A percentile compares a stretch with the other conserved stretches of the same genome.
phyloP scores from a whole-genome alignment of 768 basidiomycete species.

The Panaeolus cyanescens region DNA sequence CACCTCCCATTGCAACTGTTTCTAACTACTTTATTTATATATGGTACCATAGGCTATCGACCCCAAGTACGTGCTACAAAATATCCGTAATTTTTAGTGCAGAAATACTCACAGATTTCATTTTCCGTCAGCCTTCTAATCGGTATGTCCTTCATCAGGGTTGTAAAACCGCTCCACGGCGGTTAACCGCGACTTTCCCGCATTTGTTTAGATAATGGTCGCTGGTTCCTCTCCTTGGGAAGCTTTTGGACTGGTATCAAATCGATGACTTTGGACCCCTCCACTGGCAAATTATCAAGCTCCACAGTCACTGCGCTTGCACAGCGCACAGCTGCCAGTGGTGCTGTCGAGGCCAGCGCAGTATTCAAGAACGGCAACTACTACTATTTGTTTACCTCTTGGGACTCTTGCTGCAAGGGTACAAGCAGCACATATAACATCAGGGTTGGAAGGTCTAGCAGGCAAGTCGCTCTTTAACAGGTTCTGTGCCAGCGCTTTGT shows the following conservation, averaged over 20 bases:
- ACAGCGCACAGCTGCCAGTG: constrained; percentile 41
- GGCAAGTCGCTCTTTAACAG: constrained; percentile 33
- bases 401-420: constrained; percentile 56
- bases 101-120: neutral
- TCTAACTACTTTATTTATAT: too few species aligned
- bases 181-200: constrained; percentile 9
- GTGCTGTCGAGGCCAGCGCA: constrained; percentile 51
- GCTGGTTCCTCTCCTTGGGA: constrained; percentile 53
- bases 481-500: too few species aligned
- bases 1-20: too few species aligned
- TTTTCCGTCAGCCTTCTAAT: constrained; percentile 28
- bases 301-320: constrained; percentile 43
- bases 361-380: constrained; percentile 45
- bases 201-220: constrained; percentile 30
- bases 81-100: neutral
- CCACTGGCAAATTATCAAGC: constrained; percentile 43
- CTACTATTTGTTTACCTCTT: constrained; percentile 58
- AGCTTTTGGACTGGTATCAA: constrained; percentile 63
- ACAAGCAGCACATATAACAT: constrained; percentile 60
- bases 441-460: constrained; percentile 51
- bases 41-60: constrained; percentile 45
- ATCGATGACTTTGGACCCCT: constrained; percentile 36
- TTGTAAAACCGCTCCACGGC: neutral
- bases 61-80: constrained; percentile 41
- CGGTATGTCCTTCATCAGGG: constrained; percentile 15